Conservation (phyloP, 208 protist genomes). For the Acanthamoeba royreba region DNA sequence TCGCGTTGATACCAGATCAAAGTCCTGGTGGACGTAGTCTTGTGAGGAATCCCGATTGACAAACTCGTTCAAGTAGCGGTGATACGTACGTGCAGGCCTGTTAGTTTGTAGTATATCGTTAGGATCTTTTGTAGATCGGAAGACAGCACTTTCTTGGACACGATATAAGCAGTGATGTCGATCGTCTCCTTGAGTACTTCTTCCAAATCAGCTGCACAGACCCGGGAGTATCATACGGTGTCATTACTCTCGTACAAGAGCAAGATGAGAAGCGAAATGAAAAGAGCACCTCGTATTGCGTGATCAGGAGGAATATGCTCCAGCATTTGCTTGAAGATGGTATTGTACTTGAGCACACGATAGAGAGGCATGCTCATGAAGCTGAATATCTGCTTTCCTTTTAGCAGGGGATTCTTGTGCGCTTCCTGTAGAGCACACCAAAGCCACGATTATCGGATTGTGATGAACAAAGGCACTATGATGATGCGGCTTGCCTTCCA, state of each 20-base stretch:
- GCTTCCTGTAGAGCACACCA: not conserved
- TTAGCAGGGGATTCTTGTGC: not conserved
- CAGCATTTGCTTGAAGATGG: not conserved
- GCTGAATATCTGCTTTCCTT: not conserved
- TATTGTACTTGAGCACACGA: not conserved
- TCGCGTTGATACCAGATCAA: not conserved
- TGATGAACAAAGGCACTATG: not conserved
- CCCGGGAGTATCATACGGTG: too few relatives aligned
- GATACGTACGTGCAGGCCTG: not conserved
- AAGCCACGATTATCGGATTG: not conserved
- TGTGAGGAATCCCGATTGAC: not conserved
- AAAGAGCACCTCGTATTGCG: not conserved
- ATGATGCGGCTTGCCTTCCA: not conserved
- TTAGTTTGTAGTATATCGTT: conserved; percentile 2
- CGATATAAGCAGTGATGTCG: not conserved
- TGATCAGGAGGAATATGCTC: not conserved
- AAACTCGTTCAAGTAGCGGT: not conserved
- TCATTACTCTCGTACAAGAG: too few relatives aligned
- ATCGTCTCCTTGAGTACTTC: not conserved
- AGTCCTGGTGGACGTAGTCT: not conserved
- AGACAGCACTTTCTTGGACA: not conserved
- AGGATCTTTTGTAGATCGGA: not conserved
- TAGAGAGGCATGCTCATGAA: conserved; percentile 2
- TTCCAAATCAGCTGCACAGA: not conserved
- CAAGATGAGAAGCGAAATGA: not conserved